Conservation (phyloP, 768 basidiomycete species). For the Kwoniella pini region DNA sequence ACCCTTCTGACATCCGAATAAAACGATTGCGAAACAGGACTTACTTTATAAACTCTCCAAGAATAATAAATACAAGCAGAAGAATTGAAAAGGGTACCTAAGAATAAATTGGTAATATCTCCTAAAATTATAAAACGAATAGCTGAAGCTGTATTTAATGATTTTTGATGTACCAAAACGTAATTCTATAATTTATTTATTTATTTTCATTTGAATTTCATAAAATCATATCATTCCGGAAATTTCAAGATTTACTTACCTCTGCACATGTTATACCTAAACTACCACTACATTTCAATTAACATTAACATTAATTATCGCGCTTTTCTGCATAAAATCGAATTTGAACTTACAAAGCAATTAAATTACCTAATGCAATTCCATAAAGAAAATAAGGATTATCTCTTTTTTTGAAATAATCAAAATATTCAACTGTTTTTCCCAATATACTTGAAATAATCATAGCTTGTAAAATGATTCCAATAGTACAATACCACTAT, state of each 20-base stretch:
- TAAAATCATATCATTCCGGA: background rate
- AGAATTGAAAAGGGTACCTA: slow-evolving; percentile 8
- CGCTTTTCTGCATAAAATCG: too few relatives aligned
- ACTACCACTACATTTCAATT: background rate
- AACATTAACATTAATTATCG: background rate
- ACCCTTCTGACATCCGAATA: too few relatives aligned
- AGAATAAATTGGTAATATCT: slow-evolving; percentile 9
- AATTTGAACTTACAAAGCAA: background rate
- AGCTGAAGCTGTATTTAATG: background rate
- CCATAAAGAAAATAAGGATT: background rate
- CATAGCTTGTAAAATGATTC: slow-evolving; percentile 5
- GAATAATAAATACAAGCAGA: slow-evolving; percentile 10
- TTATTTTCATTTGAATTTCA: too few relatives aligned
- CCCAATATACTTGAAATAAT: background rate
- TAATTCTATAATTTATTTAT: background rate
- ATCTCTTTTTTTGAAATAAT: slow-evolving; percentile 9
- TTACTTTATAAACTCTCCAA: slow-evolving; percentile 6
- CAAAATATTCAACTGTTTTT: slow-evolving; percentile 1
- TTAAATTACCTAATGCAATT: background rate
- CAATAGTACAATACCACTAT: background rate
- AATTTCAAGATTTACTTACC: background rate
- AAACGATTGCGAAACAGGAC: background rate
- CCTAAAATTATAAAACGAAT: slow-evolving; percentile 4
- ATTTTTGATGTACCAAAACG: background rate
- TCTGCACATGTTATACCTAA: background rate